Evolutionary conservation across 768 basidiomycete species (phyloP), one percentile per base, ranked within the genome.

Genomic region (Lenzites betulinus): DNA sequence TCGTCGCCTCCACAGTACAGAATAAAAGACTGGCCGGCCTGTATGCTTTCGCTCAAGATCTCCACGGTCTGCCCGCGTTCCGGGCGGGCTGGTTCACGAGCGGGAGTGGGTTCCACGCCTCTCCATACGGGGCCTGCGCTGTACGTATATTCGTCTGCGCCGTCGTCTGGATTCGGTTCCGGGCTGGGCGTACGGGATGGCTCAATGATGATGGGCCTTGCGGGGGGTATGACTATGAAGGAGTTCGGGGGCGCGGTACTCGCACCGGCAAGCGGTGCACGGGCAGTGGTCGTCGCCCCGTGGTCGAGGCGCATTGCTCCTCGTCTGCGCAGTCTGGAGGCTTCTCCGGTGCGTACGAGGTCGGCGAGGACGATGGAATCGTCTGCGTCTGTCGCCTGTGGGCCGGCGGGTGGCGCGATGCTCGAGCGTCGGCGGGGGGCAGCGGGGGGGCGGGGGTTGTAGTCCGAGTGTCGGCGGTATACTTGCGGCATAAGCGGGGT

Each of bases 331-430:
- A 90, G 74, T 6, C 89, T 78, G 3, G 89, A 90, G 0, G 87
- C 86, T 68, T 91, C 89, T 16, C 85, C 89, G 1, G 85, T 85
- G 51, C 89, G 86, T 16, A 90, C 79, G 42, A 91, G 79, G 71
- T 90, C 89, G 1, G 87, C 88, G 46, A 90, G 81, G 20, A 89
- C 82, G 57, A 91, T 86, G 33, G 84, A 80, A 67, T 85, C 86
- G 65, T 91, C 89, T 2, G 77, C 79, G 59, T 88, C 86, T 38
- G 76, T 75, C 26, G 72, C 76, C 60, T 69, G 65, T 6, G 59
- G 64, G 43, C 54, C 54, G 30, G 6, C 11, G 25, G 42, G 50
- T 36, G 62, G 62, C 20, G 54, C 61, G 46, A 65, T 42, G 49
- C 51, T 66, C 25, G 65, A 59, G 60, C 68, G 67, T 35, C 68